phyloP scores from a whole-genome alignment of 2,329 filamentous ascomycete species.

The Calonectria naviculata region DNA sequence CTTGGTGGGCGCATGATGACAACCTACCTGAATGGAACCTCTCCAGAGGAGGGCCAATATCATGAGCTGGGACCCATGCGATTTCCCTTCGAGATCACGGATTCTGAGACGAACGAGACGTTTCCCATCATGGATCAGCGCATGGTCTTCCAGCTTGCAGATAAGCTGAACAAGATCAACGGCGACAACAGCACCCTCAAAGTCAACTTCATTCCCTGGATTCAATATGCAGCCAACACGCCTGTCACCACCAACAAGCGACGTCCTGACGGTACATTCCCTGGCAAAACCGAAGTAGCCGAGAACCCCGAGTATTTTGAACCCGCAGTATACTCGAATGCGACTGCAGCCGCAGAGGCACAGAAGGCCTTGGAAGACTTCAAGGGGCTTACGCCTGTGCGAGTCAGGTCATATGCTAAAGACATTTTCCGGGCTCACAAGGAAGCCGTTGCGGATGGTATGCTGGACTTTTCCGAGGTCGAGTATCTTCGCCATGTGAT shows the following conservation, averaged over 20 bases:
- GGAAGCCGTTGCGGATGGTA: conserved; percentile 40
- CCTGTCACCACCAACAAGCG: conserved; percentile 37
- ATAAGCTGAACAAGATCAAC: conserved; percentile 71
- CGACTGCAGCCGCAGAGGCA: conserved; percentile 36
- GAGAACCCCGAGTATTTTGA: neutral
- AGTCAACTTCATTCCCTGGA: conserved; percentile 73
- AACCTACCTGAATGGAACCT: conserved; percentile 52
- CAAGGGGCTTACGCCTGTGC: conserved; percentile 35
- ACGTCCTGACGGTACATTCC: neutral
- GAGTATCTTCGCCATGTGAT: conserved; percentile 48
- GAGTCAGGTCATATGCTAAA: conserved; percentile 32
- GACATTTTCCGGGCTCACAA: conserved; percentile 46
- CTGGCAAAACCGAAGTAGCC: neutral
- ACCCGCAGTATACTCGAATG: conserved; percentile 35
- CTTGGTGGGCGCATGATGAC: conserved; percentile 57
- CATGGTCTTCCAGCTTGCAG: conserved; percentile 73
- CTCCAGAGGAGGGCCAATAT: conserved; percentile 54
- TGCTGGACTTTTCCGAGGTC: conserved; percentile 45
- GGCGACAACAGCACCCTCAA: conserved; percentile 55
- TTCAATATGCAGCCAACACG: conserved; percentile 58
- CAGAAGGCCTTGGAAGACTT: conserved; percentile 39
- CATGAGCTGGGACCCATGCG: conserved; percentile 76
- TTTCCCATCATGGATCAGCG: conserved; percentile 71
- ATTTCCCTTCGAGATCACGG: conserved; percentile 66
- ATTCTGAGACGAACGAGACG: conserved; percentile 61